Evolutionary conservation across 179 eudicot genomes (phyloP).

Genomic region (Silene coronaria): DNA sequence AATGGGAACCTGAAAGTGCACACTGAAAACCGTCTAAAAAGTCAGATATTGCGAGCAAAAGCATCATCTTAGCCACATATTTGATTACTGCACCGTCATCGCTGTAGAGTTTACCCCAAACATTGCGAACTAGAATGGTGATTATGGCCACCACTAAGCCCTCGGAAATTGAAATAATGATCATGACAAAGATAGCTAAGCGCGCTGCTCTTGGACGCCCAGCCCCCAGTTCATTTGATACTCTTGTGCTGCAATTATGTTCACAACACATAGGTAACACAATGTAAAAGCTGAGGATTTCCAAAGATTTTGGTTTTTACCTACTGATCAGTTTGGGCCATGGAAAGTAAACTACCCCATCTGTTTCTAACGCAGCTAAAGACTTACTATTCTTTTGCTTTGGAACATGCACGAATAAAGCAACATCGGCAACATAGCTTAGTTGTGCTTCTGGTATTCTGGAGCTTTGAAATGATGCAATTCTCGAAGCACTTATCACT

Average conservation of each 20-base stretch:
- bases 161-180: conserved; percentile 36
- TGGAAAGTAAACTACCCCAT: too few relatives aligned
- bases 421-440: too few relatives aligned
- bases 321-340: too few relatives aligned
- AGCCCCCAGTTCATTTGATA: conserved; percentile 73
- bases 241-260: conserved; percentile 46
- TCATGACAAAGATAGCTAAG: conserved; percentile 44
- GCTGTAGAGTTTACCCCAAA: conserved; percentile 62
- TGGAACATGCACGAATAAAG: too few relatives aligned
- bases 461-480: too few relatives aligned
- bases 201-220: conserved; percentile 50
- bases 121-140: conserved; percentile 41
- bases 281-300: too few relatives aligned
- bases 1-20: conserved; percentile 47
- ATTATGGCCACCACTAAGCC: conserved; percentile 39
- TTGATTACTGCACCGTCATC: conserved; percentile 45
- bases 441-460: too few relatives aligned
- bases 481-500: too few relatives aligned
- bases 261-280: too few relatives aligned
- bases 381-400: too few relatives aligned
- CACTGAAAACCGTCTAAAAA: conserved; percentile 66
- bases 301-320: too few relatives aligned
- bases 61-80: conserved; percentile 60
- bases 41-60: conserved; percentile 51
- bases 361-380: too few relatives aligned